Evolutionary conservation across 345 rosid genomes (phyloP).

Genomic region (Syzygium oleosum): DNA sequence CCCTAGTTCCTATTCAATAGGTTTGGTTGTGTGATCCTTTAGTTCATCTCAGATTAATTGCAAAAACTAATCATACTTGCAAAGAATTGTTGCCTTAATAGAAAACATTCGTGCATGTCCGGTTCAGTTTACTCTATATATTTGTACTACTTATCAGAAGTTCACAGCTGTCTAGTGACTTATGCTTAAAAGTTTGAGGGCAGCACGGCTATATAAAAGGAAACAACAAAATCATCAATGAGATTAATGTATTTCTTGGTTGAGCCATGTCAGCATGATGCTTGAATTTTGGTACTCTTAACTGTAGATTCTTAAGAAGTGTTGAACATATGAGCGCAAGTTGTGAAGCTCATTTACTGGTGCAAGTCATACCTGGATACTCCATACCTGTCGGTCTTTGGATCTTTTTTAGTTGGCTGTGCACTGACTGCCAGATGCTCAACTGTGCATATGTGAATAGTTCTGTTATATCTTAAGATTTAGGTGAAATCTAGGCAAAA

Average conservation of each 20-base stretch:
- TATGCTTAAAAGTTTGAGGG: neutral
- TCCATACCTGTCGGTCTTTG: neutral
- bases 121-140: neutral
- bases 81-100: neutral
- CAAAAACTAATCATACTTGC: neutral
- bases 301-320: neutral
- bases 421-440: neutral
- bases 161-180: neutral
- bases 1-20: neutral
- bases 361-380: neutral
- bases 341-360: neutral
- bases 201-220: neutral
- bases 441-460: neutral
- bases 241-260: neutral
- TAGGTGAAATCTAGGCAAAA: neutral
- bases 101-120: neutral
- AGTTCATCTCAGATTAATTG: neutral
- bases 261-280: neutral
- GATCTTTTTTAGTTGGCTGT: neutral
- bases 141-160: neutral
- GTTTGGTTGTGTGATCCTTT: neutral
- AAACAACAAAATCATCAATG: neutral
- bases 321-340: neutral
- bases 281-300: neutral
- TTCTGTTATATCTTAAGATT: neutral